These are phyloP conservation scores for Backusella mclennaniae DNA, from an alignment of 192 early-diverging fungal species.

Conservation along the genomic window DNA sequence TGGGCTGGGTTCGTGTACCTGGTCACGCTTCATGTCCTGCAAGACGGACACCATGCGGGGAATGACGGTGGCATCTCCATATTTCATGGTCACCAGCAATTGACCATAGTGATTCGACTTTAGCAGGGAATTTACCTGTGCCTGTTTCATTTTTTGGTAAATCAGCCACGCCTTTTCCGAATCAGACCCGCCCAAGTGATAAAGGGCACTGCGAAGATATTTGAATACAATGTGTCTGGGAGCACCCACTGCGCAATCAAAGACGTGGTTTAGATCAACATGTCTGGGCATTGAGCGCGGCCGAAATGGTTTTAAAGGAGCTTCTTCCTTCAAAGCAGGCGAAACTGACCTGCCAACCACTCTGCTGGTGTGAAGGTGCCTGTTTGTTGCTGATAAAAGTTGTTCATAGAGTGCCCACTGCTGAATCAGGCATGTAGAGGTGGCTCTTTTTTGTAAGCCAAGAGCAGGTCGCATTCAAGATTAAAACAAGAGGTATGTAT, in stretches of 20 bases:
- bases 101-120: slow-evolving; percentile 27
- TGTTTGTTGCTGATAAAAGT: not conserved
- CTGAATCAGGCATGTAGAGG: not conserved
- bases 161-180: slow-evolving; percentile 19
- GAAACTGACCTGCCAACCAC: not conserved
- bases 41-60: slow-evolving; percentile 14
- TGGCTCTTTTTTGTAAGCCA: slow-evolving; percentile 7
- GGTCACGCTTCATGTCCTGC: slow-evolving; percentile 13
- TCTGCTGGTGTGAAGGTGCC: not conserved
- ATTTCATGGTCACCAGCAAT: slow-evolving; percentile 23
- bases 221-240: slow-evolving; percentile 15
- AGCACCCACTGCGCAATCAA: not conserved
- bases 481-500: not conserved
- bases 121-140: not conserved
- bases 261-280: not conserved
- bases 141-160: slow-evolving; percentile 19
- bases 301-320: not conserved
- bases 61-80: not conserved
- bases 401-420: slow-evolving; percentile 9
- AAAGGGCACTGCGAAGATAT: slow-evolving; percentile 22
- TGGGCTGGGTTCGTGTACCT: not conserved
- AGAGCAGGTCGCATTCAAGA: slow-evolving; percentile 1
- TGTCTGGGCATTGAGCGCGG: not conserved
- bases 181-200: not conserved
- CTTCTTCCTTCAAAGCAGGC: not conserved